Evolutionary conservation across 139 green algal genomes (phyloP), one percentile per base, ranked within the genome.

Genomic region (Dunaliella primolecta): DNA sequence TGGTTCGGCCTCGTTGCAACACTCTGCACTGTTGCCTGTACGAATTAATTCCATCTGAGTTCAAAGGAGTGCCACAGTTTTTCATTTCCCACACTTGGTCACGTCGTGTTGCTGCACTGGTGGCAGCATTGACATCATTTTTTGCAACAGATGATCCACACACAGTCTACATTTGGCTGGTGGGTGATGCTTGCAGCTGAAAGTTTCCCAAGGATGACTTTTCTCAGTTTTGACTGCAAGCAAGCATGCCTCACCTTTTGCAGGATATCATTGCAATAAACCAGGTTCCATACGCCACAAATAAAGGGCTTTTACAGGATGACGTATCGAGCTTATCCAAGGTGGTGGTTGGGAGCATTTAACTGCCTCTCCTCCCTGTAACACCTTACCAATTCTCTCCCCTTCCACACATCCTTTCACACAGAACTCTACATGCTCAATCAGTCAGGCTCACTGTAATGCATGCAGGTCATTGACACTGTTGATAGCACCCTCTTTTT

Each of bases 41-140:
- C 11, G 75, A 80, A 32, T 27, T 80, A n/a, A 34, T 80, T 27
- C 75, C 75, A 36, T 11, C 29, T n/a, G 75, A 36, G 75, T 11
- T 23, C 27, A 36, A 32, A 11, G 75, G 75, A 29, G 11, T 11
- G 21, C 75, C 75, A 27, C 11, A 80, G 75, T 80, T n/a, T n/a
- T 80, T 80, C 75, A 80, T 80, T 27, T 80, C 75, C 2, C 75
- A 80, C 75, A 80, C 75, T 23, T 80, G 75, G 75, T 37, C n/a
- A 32, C 29, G 75, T 2, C 75, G 24, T 32, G 7, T 80, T 2
- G 30, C 29, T 36, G 75, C 21, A n/a, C n/a, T 27, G 29, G n/a
- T 36, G 75, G 27, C 75, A 21, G n/a, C 7, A 11, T 30, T 36
- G 33, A 1, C 1, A 15, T 27, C 3, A 2, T 80, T 80, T 1